These are phyloP conservation scores for Aristolochia fimbriata DNA, from an alignment of 164 flowering plant genomes.

Conservation along the genomic window DNA sequence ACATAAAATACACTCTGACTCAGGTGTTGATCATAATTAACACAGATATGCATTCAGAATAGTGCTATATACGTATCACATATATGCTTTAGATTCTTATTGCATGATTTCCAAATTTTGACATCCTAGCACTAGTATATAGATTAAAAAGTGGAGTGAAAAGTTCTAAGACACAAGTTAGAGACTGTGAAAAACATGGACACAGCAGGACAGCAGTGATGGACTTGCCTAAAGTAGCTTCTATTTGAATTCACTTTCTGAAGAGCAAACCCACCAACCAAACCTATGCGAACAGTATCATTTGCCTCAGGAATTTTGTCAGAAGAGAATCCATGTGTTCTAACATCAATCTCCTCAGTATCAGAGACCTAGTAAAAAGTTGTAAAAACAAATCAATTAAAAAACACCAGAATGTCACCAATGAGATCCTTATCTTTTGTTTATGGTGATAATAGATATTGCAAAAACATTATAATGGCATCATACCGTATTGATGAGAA, in stretches of 20 bases:
- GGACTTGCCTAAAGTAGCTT: conserved; percentile 77
- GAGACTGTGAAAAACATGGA: too few relatives aligned
- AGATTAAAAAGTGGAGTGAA: too few relatives aligned
- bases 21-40: too few relatives aligned
- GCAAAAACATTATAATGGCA: not conserved
- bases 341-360: conserved; percentile 26
- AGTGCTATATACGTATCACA: too few relatives aligned
- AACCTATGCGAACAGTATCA: conserved; percentile 58
- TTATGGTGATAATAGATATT: not conserved
- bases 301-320: conserved; percentile 61
- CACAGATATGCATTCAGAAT: too few relatives aligned
- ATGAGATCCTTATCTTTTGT: not conserved
- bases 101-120: too few relatives aligned
- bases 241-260: conserved; percentile 57
- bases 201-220: not conserved
- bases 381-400: not conserved
- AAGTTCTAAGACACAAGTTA: too few relatives aligned
- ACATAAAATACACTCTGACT: too few relatives aligned
- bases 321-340: conserved; percentile 49
- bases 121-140: too few relatives aligned
- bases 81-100: too few relatives aligned
- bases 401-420: not conserved
- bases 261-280: conserved; percentile 87
- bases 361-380: conserved; percentile 38
- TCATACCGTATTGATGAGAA: conserved; percentile 70